Percentiles rank a stretch among this genome's conserved stretches.
Evolutionary conservation across 202 grass and related monocot genomes (phyloP).

Genomic region (Schoenoplectus triqueter): DNA sequence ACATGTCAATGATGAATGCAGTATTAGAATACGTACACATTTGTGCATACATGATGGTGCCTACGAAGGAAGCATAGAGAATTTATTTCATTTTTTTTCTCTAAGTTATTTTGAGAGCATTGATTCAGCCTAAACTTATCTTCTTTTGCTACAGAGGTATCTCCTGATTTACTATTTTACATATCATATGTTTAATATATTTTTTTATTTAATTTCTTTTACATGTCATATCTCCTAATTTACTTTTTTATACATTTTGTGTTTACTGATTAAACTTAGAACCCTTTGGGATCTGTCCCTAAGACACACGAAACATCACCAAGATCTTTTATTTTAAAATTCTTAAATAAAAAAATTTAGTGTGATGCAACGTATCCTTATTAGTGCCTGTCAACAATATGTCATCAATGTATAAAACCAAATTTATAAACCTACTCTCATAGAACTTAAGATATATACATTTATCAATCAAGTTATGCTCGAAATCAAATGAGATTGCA

Average conservation of each 20-base stretch:
- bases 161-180: too few species aligned
- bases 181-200: too few species aligned
- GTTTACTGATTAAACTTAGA: neutral
- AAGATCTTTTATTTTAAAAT: conserved; percentile 6
- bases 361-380: neutral
- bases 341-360: neutral
- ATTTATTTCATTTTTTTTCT: neutral
- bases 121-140: neutral
- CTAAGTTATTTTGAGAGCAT: neutral
- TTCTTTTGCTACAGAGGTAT: neutral
- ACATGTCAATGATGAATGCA: too few species aligned
- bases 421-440: neutral
- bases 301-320: conserved; percentile 1
- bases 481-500: neutral
- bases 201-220: too few species aligned
- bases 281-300: neutral
- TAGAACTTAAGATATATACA: conserved; percentile 2
- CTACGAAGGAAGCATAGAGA: conserved; percentile 15
- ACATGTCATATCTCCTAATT: neutral
- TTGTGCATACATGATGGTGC: neutral
- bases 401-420: neutral
- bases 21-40: too few species aligned
- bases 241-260: neutral
- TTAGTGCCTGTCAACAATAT: neutral
- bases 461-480: neutral